Percentiles rank a stretch among this genome's conserved stretches.
These are phyloP conservation scores for Fimicolochytrium jonesii DNA, from an alignment of 192 early-diverging fungal species.

Conservation along the genomic window DNA sequence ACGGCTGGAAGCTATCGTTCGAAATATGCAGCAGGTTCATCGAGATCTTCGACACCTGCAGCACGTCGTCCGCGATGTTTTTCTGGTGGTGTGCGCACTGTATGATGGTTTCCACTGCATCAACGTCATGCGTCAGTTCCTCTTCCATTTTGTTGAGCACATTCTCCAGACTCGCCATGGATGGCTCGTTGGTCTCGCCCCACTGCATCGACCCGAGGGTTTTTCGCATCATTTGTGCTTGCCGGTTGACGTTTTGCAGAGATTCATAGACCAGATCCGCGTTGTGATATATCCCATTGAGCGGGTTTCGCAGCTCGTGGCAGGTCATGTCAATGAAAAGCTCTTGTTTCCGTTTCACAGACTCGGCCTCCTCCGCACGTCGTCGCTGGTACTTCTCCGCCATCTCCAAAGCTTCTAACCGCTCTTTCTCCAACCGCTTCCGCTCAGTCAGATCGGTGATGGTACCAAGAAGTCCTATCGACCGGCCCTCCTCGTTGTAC, in stretches of 20 bases:
- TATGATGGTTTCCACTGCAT: conserved; percentile 30
- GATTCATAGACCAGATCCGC: conserved; percentile 24
- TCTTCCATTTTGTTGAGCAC: too few species aligned
- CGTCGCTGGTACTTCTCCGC: conserved; percentile 32
- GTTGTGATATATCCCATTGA: conserved; percentile 40
- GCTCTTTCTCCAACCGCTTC: conserved; percentile 24
- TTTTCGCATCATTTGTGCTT: conserved; percentile 2
- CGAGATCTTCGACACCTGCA: conserved; percentile 33
- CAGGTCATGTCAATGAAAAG: conserved; percentile 42
- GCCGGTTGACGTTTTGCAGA: conserved; percentile 10
- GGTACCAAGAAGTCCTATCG: conserved; percentile 15
- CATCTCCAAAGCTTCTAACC: conserved; percentile 13
- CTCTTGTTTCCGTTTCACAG: conserved; percentile 28
- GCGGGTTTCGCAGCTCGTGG: conserved; percentile 39
- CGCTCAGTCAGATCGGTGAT: conserved; percentile 29
- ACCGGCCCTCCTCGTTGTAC: conserved; percentile 8
- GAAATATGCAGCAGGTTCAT: conserved; percentile 36
- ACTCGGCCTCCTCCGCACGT: conserved; percentile 36
- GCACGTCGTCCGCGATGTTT: conserved; percentile 38
- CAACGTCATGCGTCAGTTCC: conserved; percentile 6
- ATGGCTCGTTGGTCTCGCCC: too few species aligned
- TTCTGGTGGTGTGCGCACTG: conserved; percentile 38
- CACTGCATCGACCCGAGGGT: too few species aligned
- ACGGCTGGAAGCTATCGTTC: conserved; percentile 25
- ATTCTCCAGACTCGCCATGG: too few species aligned